These are phyloP conservation scores for Cicer judaicum DNA, from an alignment of 306 rosid species.

Conservation along the genomic window DNA sequence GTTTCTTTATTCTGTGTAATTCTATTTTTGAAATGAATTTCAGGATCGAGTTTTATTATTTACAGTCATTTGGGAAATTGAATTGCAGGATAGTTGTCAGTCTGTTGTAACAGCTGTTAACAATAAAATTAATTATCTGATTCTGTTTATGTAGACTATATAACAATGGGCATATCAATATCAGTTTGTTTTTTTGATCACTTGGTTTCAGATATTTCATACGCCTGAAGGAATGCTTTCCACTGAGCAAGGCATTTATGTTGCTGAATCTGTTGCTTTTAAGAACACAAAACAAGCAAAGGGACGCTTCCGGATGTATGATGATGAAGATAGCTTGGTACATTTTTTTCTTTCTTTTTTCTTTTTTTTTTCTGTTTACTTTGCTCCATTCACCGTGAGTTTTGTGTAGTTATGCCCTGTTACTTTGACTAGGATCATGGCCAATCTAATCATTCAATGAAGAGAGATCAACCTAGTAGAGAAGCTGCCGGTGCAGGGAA, in stretches of 20 bases:
- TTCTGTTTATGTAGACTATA: slow-evolving; percentile 3
- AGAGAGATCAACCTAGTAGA: slow-evolving; percentile 69
- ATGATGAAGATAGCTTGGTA: slow-evolving; percentile 67
- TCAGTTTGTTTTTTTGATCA: slow-evolving; percentile 14
- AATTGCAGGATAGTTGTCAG: neutral
- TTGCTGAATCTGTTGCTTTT: slow-evolving; percentile 78
- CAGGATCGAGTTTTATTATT: neutral
- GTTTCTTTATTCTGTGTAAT: slow-evolving; percentile 15
- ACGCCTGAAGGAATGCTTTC: slow-evolving; percentile 96
- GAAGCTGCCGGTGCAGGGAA: slow-evolving; percentile 68
- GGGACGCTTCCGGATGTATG: slow-evolving; percentile 81
- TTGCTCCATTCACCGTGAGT: neutral
- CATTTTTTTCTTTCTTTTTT: slow-evolving; percentile 10
- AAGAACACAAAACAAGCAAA: slow-evolving; percentile 85
- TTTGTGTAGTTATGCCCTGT: slow-evolving; percentile 7
- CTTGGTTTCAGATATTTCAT: slow-evolving; percentile 68
- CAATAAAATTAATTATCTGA: neutral
- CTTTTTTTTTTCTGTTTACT: slow-evolving; percentile 16
- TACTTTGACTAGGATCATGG: slow-evolving; percentile 58
- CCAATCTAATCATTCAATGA: slow-evolving; percentile 67
- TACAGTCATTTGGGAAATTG: slow-evolving; percentile 6
- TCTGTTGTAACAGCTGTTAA: neutral
- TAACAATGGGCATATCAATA: neutral
- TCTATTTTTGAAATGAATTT: neutral
- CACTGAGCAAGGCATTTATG: slow-evolving; percentile 88